A percentile compares a stretch with the other conserved stretches of the same genome.
These are phyloP conservation scores for Silybum marianum DNA, from an alignment of 129 eudicot genomes.

Conservation along the genomic window DNA sequence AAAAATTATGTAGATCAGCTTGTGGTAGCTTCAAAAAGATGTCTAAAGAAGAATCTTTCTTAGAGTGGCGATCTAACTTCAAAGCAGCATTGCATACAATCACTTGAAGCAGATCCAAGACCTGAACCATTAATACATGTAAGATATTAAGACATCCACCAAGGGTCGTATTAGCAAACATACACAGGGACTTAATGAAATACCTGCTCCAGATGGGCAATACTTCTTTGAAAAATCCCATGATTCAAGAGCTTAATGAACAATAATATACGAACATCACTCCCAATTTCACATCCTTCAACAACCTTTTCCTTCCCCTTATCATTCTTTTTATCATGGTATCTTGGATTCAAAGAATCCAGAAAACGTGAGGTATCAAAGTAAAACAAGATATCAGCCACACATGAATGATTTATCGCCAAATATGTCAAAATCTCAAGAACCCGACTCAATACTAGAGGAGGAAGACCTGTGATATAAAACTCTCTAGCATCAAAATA, in stretches of 20 bases:
- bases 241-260: constrained; percentile 73
- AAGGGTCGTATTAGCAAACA: background rate
- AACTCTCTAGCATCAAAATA: background rate
- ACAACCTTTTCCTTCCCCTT: constrained; percentile 80
- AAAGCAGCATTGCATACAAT: constrained; percentile 78
- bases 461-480: constrained; percentile 79
- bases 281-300: constrained; percentile 43
- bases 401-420: constrained; percentile 86
- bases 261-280: constrained; percentile 65
- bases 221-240: constrained; percentile 76
- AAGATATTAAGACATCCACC: background rate
- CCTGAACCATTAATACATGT: constrained; percentile 54
- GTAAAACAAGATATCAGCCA: constrained; percentile 72
- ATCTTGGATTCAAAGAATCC: constrained; percentile 41
- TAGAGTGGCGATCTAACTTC: constrained; percentile 51
- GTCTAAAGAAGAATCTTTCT: constrained; percentile 46
- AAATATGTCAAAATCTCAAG: constrained; percentile 86
- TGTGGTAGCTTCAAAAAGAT: constrained; percentile 74
- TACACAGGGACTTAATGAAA: constrained; percentile 5
- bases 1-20: constrained; percentile 71
- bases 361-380: constrained; percentile 63
- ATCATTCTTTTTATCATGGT: constrained; percentile 44
- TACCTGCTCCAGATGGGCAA: constrained; percentile 95
- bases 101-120: constrained; percentile 88
- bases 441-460: constrained; percentile 78